phyloP scores from a whole-genome alignment of 2,329 filamentous ascomycete genomes.

The Stenocarpella maydis region DNA sequence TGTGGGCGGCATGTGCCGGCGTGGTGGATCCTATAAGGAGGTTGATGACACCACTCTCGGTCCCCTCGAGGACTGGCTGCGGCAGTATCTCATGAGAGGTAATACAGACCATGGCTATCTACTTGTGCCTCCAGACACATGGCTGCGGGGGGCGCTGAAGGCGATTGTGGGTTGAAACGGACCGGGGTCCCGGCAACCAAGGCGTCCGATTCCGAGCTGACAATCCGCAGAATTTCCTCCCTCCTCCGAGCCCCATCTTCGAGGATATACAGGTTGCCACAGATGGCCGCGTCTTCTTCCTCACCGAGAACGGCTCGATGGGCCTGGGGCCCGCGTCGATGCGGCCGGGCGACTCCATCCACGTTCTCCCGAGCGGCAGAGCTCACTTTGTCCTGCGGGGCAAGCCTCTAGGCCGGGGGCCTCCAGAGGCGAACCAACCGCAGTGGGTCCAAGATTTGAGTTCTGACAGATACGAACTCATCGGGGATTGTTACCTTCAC shows the following conservation, averaged over 20 bases:
- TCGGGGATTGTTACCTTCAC: slow-evolving; percentile 25
- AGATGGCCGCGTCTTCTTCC: slow-evolving; percentile 23
- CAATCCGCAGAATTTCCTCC: background rate
- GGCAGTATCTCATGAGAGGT: background rate
- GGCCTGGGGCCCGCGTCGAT: slow-evolving; percentile 23
- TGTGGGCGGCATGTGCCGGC: background rate
- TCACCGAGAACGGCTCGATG: background rate
- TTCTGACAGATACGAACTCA: background rate
- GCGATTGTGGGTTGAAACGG: background rate
- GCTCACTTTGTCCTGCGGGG: slow-evolving; percentile 11
- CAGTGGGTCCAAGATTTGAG: background rate
- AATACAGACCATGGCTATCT: background rate
- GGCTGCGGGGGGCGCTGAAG: background rate
- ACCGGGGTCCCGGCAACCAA: background rate
- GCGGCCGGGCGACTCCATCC: background rate
- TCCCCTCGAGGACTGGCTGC: background rate
- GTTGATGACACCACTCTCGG: background rate
- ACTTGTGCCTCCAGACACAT: background rate
- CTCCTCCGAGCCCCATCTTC: slow-evolving; percentile 3
- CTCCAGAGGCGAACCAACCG: background rate
- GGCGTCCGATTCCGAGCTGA: background rate
- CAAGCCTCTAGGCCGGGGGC: background rate
- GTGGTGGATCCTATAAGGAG: background rate
- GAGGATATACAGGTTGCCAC: slow-evolving; percentile 14
- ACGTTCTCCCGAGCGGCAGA: background rate